A percentile compares a stretch with the other conserved stretches of the same genome.
Conservation (phyloP, 768 basidiomycete species). For the Boletales sp. region DNA sequence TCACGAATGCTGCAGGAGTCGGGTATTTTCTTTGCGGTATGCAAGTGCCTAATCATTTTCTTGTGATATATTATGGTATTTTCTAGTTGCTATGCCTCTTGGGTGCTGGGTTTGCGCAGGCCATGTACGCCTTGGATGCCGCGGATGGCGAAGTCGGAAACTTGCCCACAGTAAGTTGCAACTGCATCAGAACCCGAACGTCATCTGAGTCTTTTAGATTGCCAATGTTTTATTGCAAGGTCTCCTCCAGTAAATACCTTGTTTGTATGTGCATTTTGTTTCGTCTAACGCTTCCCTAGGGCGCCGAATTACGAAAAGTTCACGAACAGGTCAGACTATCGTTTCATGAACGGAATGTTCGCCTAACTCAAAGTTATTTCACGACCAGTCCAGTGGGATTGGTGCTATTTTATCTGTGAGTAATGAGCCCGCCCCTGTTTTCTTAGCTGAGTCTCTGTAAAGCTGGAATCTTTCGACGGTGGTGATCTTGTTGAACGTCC, state of each 20-base stretch:
- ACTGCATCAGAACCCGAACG: background rate
- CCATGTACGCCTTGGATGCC: constrained; percentile 84
- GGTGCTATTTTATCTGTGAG: constrained; percentile 76
- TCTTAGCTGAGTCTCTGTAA: background rate
- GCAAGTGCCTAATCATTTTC: constrained; percentile 14
- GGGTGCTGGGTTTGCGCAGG: constrained; percentile 81
- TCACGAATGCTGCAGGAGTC: constrained; percentile 92
- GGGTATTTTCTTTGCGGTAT: constrained; percentile 85
- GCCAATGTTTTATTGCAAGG: constrained; percentile 75
- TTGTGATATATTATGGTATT: background rate
- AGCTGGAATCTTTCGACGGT: constrained; percentile 85
- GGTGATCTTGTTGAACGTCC: constrained; percentile 84
- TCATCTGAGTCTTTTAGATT: constrained; percentile 39
- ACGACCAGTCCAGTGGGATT: constrained; percentile 51
- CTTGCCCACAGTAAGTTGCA: constrained; percentile 41
- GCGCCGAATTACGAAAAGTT: constrained; percentile 67
- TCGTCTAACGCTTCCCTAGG: constrained; percentile 29
- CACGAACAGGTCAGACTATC: constrained; percentile 36
- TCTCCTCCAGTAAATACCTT: constrained; percentile 59
- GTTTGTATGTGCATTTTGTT: background rate
- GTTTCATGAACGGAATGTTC: background rate
- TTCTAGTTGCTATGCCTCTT: constrained; percentile 74
- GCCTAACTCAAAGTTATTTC: background rate
- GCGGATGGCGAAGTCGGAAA: constrained; percentile 75
- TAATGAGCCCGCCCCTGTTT: background rate